Percentiles rank a stretch among this genome's conserved stretches.
Evolutionary conservation across 2,329 filamentous ascomycete genomes (phyloP).

Genomic region (Fusarium redolens): DNA sequence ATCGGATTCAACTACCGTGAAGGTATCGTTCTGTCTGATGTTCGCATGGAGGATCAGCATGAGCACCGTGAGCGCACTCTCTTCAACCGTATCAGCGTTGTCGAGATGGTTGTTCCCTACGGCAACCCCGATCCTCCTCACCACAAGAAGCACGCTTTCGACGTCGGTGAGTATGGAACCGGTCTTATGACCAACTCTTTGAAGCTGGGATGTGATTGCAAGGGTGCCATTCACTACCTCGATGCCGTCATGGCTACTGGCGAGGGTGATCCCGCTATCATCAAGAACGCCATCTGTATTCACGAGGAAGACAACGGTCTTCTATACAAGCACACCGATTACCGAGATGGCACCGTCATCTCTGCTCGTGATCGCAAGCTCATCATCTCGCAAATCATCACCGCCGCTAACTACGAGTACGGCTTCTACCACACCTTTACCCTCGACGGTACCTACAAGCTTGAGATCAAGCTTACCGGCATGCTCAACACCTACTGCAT

Average conservation of each 20-base stretch:
- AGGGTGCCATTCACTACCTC: constrained; percentile 91
- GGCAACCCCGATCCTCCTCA: constrained; percentile 84
- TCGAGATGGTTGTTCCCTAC: constrained; percentile 79
- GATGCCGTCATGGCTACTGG: constrained; percentile 87
- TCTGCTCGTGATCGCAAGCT: constrained; percentile 69
- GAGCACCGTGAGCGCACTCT: constrained; percentile 62
- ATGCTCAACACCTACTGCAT: constrained; percentile 58
- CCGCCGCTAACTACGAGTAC: constrained; percentile 74
- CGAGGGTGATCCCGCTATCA: constrained; percentile 79
- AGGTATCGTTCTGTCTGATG: constrained; percentile 76
- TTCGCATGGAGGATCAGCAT: constrained; percentile 68
- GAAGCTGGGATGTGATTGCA: constrained; percentile 85
- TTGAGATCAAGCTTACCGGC: constrained; percentile 66
- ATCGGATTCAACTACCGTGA: constrained; percentile 80
- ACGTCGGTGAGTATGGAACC: constrained; percentile 83
- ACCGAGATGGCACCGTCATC: constrained; percentile 67
- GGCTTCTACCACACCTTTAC: constrained; percentile 54
- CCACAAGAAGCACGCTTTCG: constrained; percentile 84
- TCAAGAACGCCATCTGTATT: constrained; percentile 96
- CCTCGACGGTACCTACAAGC: constrained; percentile 74
- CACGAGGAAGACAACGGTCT: constrained; percentile 71
- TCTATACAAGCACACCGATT: constrained; percentile 73
- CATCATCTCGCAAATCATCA: constrained; percentile 73
- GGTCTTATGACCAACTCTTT: constrained; percentile 88
- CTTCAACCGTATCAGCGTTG: constrained; percentile 74